phyloP scores from a whole-genome alignment of 2,329 filamentous ascomycete species.

The Ramichloridium luteum region DNA sequence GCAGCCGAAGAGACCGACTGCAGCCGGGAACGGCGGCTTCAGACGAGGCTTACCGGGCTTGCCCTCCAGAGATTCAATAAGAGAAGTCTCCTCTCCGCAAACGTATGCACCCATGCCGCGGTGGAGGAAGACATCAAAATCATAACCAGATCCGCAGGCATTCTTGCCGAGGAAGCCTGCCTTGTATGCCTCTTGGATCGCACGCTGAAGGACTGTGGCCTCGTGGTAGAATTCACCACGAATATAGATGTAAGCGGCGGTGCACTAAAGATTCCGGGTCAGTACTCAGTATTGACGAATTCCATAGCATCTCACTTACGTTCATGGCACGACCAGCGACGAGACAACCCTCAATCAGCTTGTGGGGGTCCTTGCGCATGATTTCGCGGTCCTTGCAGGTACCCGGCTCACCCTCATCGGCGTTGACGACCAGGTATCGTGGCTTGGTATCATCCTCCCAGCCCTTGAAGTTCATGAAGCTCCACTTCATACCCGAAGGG shows the following conservation, averaged over 20 bases:
- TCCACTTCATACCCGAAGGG: constrained; percentile 95
- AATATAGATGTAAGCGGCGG: constrained; percentile 98
- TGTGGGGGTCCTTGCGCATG: constrained; percentile 99
- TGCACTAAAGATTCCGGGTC: constrained; percentile 40
- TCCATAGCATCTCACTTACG: constrained; percentile 18
- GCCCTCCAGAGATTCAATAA: constrained; percentile 96
- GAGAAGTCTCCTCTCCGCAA: constrained; percentile 93
- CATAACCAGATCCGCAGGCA: constrained; percentile 89
- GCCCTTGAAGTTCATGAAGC: constrained; percentile 98
- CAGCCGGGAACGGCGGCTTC: constrained; percentile 96
- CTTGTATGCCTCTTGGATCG: constrained; percentile 95
- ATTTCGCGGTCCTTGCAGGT: constrained; percentile 99
- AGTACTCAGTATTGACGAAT: constrained; percentile 2
- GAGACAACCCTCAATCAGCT: constrained; percentile 93
- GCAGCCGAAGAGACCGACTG: constrained; percentile 95
- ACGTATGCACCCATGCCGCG: constrained; percentile 96
- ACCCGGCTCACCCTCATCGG: constrained; percentile 95
- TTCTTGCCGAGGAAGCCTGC: constrained; percentile 96
- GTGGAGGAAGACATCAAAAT: constrained; percentile 95
- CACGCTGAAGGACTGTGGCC: constrained; percentile 80
- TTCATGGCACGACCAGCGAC: constrained; percentile 98
- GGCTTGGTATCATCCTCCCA: constrained; percentile 98
- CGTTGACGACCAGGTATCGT: constrained; percentile 93
- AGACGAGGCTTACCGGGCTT: constrained; percentile 97
- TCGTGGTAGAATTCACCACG: constrained; percentile 97